phyloP scores from a whole-genome alignment of 2,329 filamentous ascomycete species.

The Pseudogymnoascus sp. region DNA sequence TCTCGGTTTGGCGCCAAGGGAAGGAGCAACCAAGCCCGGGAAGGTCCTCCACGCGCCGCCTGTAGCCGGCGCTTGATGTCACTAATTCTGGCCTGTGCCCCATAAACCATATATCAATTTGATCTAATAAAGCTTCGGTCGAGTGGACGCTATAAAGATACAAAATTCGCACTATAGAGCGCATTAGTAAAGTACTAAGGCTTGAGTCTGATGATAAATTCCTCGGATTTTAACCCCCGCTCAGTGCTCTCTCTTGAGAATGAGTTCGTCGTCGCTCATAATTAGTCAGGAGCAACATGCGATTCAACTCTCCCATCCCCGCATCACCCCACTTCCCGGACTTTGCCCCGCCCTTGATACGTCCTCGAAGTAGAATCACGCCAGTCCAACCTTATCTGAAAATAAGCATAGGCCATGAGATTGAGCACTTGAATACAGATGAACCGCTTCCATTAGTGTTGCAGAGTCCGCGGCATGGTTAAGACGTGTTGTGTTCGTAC shows the following conservation, averaged over 20 bases:
- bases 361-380: background rate
- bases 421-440: background rate
- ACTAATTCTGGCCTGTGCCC: background rate
- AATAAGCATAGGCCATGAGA: background rate
- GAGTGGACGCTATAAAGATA: background rate
- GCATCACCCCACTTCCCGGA: background rate
- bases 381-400: background rate
- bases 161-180: background rate
- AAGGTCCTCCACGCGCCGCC: background rate
- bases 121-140: background rate
- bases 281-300: constrained; percentile 3
- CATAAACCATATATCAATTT: background rate
- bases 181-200: background rate
- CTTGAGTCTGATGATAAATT: background rate
- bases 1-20: background rate
- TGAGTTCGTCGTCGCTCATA: background rate
- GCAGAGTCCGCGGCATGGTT: background rate
- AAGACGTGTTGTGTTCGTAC: background rate
- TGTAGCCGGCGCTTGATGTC: background rate
- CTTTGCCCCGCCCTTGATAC: background rate
- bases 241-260: background rate
- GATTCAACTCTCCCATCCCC: background rate
- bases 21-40: background rate
- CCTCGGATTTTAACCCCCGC: background rate
- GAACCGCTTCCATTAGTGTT: background rate